A percentile compares a stretch with the other conserved stretches of the same genome.
phyloP scores from a whole-genome alignment of 192 early-diverging fungal species.

The Coemansia sp. region DNA sequence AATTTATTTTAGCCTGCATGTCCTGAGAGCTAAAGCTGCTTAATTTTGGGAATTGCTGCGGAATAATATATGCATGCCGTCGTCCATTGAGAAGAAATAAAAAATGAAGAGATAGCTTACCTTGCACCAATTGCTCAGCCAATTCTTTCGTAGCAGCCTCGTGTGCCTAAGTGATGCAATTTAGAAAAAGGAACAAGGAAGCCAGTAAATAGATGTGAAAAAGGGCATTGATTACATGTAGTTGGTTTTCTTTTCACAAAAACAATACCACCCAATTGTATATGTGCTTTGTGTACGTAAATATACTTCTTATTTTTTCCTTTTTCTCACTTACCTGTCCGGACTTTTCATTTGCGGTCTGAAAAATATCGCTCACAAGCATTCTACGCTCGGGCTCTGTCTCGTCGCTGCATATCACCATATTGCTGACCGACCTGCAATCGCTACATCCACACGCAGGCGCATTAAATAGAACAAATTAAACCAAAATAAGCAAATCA shows the following conservation, averaged over 20 bases:
- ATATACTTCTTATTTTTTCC: neutral
- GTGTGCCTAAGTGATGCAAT: conserved; percentile 6
- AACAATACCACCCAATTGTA: too few relatives aligned
- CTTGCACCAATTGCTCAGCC: conserved; percentile 23
- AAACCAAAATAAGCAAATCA: neutral
- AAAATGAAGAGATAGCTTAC: conserved; percentile 13
- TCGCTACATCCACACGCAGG: conserved; percentile 13
- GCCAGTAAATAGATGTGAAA: neutral
- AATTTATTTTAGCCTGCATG: neutral
- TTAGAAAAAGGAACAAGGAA: neutral
- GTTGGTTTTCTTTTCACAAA: neutral
- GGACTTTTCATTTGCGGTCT: conserved; percentile 3
- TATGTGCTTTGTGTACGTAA: too few relatives aligned
- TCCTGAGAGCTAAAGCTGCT: neutral
- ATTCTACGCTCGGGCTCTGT: conserved; percentile 19
- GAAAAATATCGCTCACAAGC: conserved; percentile 16
- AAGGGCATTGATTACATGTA: neutral
- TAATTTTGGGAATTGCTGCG: neutral
- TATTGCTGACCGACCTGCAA: conserved; percentile 22
- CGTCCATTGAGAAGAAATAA: neutral
- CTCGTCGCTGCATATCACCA: conserved; percentile 28
- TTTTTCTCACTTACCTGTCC: conserved; percentile 21
- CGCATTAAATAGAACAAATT: conserved; percentile 4
- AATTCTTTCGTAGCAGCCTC: conserved; percentile 12
- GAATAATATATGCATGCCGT: conserved; percentile 5